Percentiles rank a stretch among this genome's conserved stretches.
Conservation (phyloP, 805 yeast species). For the fission yeast (Schizosaccharomyces pombe) region ASM294v3 CU329670.1:2198001-2198500, state of each 20-base stretch:
- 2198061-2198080: slow-evolving; percentile 57
- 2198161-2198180: slow-evolving; percentile 25
- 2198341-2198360: neutral
- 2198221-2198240: neutral
- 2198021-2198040: slow-evolving; percentile 18
- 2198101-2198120: slow-evolving; percentile 68
- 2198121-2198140: slow-evolving; percentile 72
- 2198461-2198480: slow-evolving; percentile 88
- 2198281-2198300: slow-evolving; percentile 74
- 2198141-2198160: slow-evolving; percentile 55
- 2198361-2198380: slow-evolving; percentile 38
- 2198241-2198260: slow-evolving; percentile 60
- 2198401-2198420: slow-evolving; percentile 57
- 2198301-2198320: slow-evolving; percentile 64
- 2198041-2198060: slow-evolving; percentile 74
- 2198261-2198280: slow-evolving; percentile 65
- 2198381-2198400: slow-evolving; percentile 82
- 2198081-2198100: slow-evolving; percentile 50
- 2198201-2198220: neutral
- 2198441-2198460: slow-evolving; percentile 81
- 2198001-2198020: slow-evolving; percentile 3
- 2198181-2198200: slow-evolving; percentile 2
- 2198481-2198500: slow-evolving; percentile 82
- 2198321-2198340: slow-evolving; percentile 25
- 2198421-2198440: slow-evolving; percentile 68